Conservation (phyloP, 176 grass and related monocot genomes). For the Oryza nivara region DNA sequence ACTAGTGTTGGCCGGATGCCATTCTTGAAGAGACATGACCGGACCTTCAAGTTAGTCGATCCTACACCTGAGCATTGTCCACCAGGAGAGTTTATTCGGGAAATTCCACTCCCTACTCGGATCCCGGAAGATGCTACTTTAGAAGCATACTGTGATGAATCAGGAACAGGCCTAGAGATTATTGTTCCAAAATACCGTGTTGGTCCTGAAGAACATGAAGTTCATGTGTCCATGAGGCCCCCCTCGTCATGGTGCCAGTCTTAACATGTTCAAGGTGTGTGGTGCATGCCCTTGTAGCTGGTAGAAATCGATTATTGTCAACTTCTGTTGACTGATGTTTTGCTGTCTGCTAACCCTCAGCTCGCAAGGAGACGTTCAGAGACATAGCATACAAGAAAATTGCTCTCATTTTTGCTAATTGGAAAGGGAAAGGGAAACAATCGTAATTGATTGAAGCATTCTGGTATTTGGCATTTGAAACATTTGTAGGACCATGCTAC, state of each 20-base stretch:
- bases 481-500: slow-evolving; percentile 42
- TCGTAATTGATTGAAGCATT: slow-evolving; percentile 45
- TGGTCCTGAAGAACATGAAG: slow-evolving; percentile 97
- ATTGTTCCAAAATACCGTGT: slow-evolving; percentile 79
- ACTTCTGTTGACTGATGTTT: slow-evolving; percentile 41
- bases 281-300: slow-evolving; percentile 28
- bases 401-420: slow-evolving; percentile 59
- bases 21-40: slow-evolving; percentile 80
- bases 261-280: slow-evolving; percentile 55
- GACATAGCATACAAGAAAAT: slow-evolving; percentile 31
- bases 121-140: slow-evolving; percentile 91
- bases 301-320: slow-evolving; percentile 30
- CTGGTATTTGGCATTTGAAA: slow-evolving; percentile 38
- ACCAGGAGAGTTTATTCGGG: slow-evolving; percentile 88
- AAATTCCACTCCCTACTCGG: slow-evolving; percentile 75
- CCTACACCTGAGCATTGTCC: slow-evolving; percentile 90
- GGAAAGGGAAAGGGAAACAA: slow-evolving; percentile 20
- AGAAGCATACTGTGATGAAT: slow-evolving; percentile 84
- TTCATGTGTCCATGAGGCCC: slow-evolving; percentile 83
- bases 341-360: slow-evolving; percentile 50
- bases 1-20: slow-evolving; percentile 65
- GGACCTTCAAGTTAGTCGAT: slow-evolving; percentile 80
- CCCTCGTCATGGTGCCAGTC: slow-evolving; percentile 70
- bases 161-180: slow-evolving; percentile 83
- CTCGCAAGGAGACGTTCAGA: slow-evolving; percentile 35